Evolutionary conservation across 441 rosid genomes (phyloP).

Genomic region (Adansonia grandidieri): DNA sequence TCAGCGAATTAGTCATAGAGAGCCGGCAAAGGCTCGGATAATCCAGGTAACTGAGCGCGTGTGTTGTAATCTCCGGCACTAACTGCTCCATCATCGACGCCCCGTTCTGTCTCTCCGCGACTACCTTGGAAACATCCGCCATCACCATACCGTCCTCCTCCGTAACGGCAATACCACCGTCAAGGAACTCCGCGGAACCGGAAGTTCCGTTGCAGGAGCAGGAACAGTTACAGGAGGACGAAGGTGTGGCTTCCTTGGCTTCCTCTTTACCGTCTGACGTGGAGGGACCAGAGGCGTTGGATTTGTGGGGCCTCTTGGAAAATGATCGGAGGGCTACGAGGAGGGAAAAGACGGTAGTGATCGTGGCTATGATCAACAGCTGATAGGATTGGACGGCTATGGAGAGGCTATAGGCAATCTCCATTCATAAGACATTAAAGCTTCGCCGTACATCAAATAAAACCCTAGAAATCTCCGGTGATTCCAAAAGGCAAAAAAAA

Average conservation of each 20-base stretch:
- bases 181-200: constrained; percentile 24
- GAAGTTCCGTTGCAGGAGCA: constrained; percentile 43
- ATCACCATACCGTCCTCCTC: constrained; percentile 41
- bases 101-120: constrained; percentile 61
- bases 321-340: constrained; percentile 44
- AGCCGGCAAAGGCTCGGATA: constrained; percentile 90
- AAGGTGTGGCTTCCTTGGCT: neutral
- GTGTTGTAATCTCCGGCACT: constrained; percentile 96
- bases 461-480: constrained; percentile 40
- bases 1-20: constrained; percentile 95
- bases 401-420: constrained; percentile 45
- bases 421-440: constrained; percentile 64
- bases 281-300: constrained; percentile 12
- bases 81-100: constrained; percentile 98
- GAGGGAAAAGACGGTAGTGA: constrained; percentile 50
- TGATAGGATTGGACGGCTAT: constrained; percentile 38
- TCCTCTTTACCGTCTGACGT: constrained; percentile 2
- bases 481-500: neutral
- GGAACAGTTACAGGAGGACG: constrained; percentile 34
- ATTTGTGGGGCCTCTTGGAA: constrained; percentile 26
- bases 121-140: constrained; percentile 21
- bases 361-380: constrained; percentile 53
- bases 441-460: constrained; percentile 42
- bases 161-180: constrained; percentile 41
- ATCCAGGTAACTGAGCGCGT: constrained; percentile 96